Evolutionary conservation across 441 rosid species (phyloP).

Genomic region (Erodium texanum): DNA sequence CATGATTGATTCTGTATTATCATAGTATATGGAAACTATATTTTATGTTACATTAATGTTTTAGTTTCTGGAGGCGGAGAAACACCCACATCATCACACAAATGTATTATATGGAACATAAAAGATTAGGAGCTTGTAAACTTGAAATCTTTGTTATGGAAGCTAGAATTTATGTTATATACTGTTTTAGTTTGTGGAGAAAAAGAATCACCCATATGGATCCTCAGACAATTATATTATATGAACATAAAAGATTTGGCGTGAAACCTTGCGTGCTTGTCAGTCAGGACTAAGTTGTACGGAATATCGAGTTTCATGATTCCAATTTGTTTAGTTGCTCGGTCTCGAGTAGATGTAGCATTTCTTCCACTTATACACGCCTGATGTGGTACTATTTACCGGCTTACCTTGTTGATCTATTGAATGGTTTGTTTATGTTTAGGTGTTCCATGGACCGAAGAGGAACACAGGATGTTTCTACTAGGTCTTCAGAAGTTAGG

Average conservation of each 20-base stretch:
- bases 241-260: no score
- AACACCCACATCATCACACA: no score
- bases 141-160: neutral
- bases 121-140: neutral
- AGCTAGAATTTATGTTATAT: neutral
- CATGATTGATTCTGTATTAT: neutral
- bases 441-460: conserved; percentile 72
- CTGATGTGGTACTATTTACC: neutral
- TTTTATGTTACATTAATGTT: no score
- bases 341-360: neutral
- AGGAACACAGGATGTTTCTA: conserved; percentile 67
- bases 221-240: no score
- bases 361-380: neutral
- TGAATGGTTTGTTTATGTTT: conserved; percentile 41
- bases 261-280: neutral
- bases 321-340: neutral
- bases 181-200: neutral
- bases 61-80: no score
- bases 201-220: neutral
- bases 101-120: no score
- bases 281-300: neutral
- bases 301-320: neutral
- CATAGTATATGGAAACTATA: neutral
- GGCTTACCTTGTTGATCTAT: conserved; percentile 17
- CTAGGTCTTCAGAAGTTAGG: conserved; percentile 63